phyloP scores from a whole-genome alignment of 257 asterid species.

The Capsicum chinense region DNA sequence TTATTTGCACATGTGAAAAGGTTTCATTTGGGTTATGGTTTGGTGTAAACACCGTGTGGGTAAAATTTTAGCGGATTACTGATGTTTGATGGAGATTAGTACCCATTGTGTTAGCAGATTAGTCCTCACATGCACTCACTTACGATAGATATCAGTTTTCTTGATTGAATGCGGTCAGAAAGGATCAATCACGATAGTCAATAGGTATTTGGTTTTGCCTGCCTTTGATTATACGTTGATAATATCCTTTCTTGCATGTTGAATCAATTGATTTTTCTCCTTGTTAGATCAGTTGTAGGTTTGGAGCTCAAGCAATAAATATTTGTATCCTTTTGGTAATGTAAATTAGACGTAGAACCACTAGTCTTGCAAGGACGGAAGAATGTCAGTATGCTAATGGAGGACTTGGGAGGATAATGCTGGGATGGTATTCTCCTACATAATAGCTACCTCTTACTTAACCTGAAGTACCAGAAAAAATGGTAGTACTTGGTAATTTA shows the following conservation, averaged over 20 bases:
- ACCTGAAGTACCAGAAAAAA: neutral
- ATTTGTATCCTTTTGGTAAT: neutral
- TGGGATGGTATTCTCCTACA: neutral
- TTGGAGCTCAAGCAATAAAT: neutral
- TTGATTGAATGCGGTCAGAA: neutral
- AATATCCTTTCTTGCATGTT: neutral
- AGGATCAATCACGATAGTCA: neutral
- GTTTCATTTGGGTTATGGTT: neutral
- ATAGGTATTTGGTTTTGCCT: neutral
- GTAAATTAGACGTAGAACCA: neutral
- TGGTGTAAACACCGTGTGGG: neutral
- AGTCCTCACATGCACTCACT: neutral
- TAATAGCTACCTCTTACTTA: neutral
- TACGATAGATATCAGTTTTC: neutral
- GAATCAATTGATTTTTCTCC: neutral
- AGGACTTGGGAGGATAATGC: neutral
- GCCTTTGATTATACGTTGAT: neutral
- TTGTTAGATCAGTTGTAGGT: neutral
- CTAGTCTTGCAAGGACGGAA: neutral
- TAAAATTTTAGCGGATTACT: neutral
- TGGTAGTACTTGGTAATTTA: constrained; percentile 6
- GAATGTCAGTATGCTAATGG: neutral
- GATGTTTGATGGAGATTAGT: constrained; percentile 9
- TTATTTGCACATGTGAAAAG: neutral
- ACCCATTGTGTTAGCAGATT: neutral